A percentile compares a stretch with the other conserved stretches of the same genome.
phyloP scores from a whole-genome alignment of 2,329 filamentous ascomycete genomes.

The Lasiodiplodia gonubiensis region DNA sequence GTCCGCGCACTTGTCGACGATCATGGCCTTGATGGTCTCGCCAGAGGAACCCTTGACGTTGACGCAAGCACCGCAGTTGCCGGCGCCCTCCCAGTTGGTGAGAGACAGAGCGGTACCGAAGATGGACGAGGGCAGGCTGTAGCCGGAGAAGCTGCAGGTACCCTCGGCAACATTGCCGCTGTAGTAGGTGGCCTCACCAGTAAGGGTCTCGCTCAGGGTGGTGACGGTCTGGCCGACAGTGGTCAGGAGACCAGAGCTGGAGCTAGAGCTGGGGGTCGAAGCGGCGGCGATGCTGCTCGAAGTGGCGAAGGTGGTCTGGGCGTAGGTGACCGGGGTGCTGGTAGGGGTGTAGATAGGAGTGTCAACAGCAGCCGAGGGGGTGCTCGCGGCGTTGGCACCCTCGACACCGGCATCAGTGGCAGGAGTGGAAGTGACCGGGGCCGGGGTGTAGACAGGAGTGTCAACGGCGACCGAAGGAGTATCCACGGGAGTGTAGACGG shows the following conservation, averaged over 20 bases:
- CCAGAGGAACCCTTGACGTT: conserved; percentile 63
- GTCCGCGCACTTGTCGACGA: conserved; percentile 64
- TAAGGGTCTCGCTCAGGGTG: conserved; percentile 15
- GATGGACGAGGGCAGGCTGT: conserved; percentile 64
- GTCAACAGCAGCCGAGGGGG: not conserved
- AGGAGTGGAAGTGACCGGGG: not conserved
- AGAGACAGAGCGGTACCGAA: conserved; percentile 68
- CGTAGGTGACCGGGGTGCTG: not conserved
- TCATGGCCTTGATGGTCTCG: conserved; percentile 68
- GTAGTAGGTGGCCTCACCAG: conserved; percentile 46
- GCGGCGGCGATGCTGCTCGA: conserved; percentile 20
- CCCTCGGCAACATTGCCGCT: conserved; percentile 59
- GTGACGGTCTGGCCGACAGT: not conserved
- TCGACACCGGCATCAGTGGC: not conserved
- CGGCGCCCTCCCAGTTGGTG: conserved; percentile 61
- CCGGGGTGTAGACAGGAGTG: conserved; percentile 16
- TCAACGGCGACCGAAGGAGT: not conserved
- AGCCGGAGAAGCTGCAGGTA: conserved; percentile 67
- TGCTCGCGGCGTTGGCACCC: not conserved
- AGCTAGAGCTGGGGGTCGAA: not conserved
- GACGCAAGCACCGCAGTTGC: conserved; percentile 67
- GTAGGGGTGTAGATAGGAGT: not conserved
- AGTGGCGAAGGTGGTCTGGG: not conserved
- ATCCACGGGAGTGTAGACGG: not conserved
- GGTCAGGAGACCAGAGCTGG: conserved; percentile 11